These are phyloP conservation scores for Phytophthora crassamura DNA, from an alignment of 352 stramenopile species.

Conservation along the genomic window DNA sequence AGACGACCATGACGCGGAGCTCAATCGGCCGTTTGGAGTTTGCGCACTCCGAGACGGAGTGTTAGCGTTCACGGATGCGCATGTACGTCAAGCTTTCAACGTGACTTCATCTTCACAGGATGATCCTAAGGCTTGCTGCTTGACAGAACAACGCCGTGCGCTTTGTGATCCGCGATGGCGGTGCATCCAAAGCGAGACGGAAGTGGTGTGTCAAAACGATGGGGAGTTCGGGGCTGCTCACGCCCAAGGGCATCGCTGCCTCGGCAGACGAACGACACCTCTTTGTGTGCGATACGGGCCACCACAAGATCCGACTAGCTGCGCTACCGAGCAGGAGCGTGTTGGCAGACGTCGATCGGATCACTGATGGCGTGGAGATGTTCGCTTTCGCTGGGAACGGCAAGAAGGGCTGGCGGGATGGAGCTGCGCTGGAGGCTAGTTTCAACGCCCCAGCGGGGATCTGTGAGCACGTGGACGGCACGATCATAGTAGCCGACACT, in stretches of 20 bases:
- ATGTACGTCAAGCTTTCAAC: constrained; percentile 20
- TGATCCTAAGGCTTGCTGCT: constrained; percentile 2
- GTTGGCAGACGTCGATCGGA: constrained; percentile 14
- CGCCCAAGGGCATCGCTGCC: constrained; percentile 50
- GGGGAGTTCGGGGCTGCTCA: constrained; percentile 41
- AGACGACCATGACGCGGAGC: constrained; percentile 19
- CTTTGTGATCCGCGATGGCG: constrained; percentile 29
- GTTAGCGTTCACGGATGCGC: constrained; percentile 46
- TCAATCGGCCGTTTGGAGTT: constrained; percentile 50
- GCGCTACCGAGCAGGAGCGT: constrained; percentile 38
- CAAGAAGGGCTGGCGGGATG: constrained; percentile 53
- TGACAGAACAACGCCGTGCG: constrained; percentile 50
- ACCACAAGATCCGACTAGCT: constrained; percentile 61
- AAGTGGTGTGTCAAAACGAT: constrained; percentile 33
- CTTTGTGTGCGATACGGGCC: constrained; percentile 63
- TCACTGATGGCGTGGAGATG: constrained; percentile 41
- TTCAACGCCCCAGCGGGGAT: constrained; percentile 53
- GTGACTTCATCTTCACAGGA: background rate
- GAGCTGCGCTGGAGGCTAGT: constrained; percentile 40
- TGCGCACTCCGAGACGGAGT: constrained; percentile 36
- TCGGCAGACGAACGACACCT: constrained; percentile 50
- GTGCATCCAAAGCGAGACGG: background rate
- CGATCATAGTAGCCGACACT: constrained; percentile 54
- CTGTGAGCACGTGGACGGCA: constrained; percentile 46
- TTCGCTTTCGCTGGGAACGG: constrained; percentile 53